Base-by-base conservation (phyloP, 1,284 basidiomycete genomes). In the Boletellus deceptivus region DNA sequence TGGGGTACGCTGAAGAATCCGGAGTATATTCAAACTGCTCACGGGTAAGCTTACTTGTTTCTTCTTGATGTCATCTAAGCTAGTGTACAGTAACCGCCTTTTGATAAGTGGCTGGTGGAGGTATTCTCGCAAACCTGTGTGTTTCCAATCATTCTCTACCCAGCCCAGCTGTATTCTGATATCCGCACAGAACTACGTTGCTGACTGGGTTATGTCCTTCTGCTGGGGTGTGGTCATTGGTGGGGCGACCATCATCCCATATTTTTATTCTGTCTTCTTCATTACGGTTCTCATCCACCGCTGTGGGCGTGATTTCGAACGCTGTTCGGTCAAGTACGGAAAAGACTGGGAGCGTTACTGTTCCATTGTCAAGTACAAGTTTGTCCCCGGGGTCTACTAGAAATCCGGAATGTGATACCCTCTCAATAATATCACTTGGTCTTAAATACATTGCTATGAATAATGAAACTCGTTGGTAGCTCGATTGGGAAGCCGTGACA, bases 181-280 rank as follows among this genome's bases (percentile, higher is more conserved):
- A 43, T 20, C 14, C 17, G 24, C 38, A 10, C 46, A 87, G 82
- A 92, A 92, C 67, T 91, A 91, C 59, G 84, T 89, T 52, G 91
- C 90, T 52, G 92, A 95, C 70, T 93, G 89, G 90, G 75, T 79
- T 33, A 93, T 93, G 81, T 83, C 88, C 58, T 78, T 96, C 61
- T 89, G 85, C 42, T 98, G 96, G 96, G 95, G 92, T 50, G 81
- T 89, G 41, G 79, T 89, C 62, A 86, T 93, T 44, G 94, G 96
- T 34, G 77, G 83, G 20, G 81, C 86, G 44, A 90, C 90, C 6
- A 78, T 86, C 43, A 98, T 99, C 66, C 94, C 94, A 0, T 95
- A 97, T 75, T 98, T 92, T 74, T 96, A 97, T 73, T 91, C 91
- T 6, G 76, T 93, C 47, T 96, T 96, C 80, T 96, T 96, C 78